Evolutionary conservation across 768 basidiomycete genomes (phyloP).

Genomic region (Dendrothele bispora): DNA sequence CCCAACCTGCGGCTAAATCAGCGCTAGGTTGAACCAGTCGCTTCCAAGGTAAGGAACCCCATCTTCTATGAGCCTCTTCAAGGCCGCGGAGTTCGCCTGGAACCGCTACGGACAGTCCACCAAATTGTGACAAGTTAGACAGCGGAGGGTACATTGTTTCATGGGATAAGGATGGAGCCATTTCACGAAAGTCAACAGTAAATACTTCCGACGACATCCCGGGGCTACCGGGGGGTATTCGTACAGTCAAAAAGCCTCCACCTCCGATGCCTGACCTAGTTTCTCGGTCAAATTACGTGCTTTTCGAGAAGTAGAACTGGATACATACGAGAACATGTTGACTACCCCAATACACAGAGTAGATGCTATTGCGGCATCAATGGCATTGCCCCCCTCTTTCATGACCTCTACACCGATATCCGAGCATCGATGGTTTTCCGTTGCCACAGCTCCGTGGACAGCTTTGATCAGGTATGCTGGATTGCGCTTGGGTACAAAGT

Average conservation of each 20-base stretch:
- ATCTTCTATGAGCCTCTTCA: conserved; percentile 77
- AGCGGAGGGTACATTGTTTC: conserved; percentile 72
- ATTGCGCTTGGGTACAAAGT: conserved; percentile 33
- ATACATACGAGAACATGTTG: conserved; percentile 85
- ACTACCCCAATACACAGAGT: conserved; percentile 80
- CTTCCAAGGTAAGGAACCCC: conserved; percentile 82
- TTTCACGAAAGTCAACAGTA: conserved; percentile 87
- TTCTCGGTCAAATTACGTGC: conserved; percentile 8
- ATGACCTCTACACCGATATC: conserved; percentile 77
- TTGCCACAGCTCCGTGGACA: conserved; percentile 81
- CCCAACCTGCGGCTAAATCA: conserved; percentile 76
- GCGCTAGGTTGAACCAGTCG: conserved; percentile 74
- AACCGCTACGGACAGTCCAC: conserved; percentile 86
- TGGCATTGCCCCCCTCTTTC: conserved; percentile 85
- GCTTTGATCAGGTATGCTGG: conserved; percentile 62
- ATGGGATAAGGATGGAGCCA: conserved; percentile 72
- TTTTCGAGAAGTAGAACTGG: background rate
- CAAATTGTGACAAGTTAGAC: conserved; percentile 55
- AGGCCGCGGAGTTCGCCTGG: conserved; percentile 91
- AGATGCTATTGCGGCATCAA: conserved; percentile 82
- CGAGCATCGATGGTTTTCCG: conserved; percentile 86
- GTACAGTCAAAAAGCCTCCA: conserved; percentile 84
- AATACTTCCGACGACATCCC: conserved; percentile 57
- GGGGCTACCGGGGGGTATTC: conserved; percentile 56
- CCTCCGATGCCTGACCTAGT: conserved; percentile 81